Evolutionary conservation across 495 filamentous ascomycete genomes (phyloP).

Genomic region (Aspergillus steynii): DNA sequence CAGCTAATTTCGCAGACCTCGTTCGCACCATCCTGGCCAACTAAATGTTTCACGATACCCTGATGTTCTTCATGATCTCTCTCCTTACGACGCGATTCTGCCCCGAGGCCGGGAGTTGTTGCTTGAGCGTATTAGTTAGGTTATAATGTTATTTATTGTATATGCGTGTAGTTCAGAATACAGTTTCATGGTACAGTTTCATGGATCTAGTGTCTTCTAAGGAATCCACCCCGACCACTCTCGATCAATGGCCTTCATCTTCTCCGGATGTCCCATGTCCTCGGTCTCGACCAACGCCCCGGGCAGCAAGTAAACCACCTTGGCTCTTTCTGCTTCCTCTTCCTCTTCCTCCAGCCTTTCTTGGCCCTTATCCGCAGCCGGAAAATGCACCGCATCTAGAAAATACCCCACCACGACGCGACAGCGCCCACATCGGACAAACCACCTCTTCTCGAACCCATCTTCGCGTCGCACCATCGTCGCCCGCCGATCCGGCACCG

Average conservation of each 20-base stretch:
- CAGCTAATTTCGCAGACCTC: conserved; percentile 59
- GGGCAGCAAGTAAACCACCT: conserved; percentile 62
- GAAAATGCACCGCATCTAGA: conserved; percentile 41
- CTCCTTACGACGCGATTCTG: conserved; percentile 10
- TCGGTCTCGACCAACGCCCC: conserved; percentile 55
- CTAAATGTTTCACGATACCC: conserved; percentile 49
- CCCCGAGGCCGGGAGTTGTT: background rate
- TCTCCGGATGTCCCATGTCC: conserved; percentile 31
- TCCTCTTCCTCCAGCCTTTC: conserved; percentile 19
- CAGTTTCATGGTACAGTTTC: background rate
- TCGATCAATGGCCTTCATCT: conserved; percentile 22
- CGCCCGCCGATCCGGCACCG: conserved; percentile 46
- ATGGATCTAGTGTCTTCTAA: background rate
- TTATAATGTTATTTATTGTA: conserved; percentile 11
- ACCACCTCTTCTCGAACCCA: conserved; percentile 70
- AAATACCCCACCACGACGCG: conserved; percentile 64
- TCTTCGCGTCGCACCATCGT: conserved; percentile 62
- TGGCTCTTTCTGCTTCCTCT: conserved; percentile 23
- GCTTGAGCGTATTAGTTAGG: conserved; percentile 8
- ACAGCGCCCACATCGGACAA: conserved; percentile 65
- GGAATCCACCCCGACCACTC: conserved; percentile 36
- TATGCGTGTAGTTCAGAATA: conserved; percentile 8
- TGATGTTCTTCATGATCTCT: conserved; percentile 18
- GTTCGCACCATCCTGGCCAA: conserved; percentile 94
- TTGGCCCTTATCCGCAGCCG: background rate